phyloP scores from a whole-genome alignment of 2,329 filamentous ascomycete genomes.

The Penicillium vulpinum region DNA sequence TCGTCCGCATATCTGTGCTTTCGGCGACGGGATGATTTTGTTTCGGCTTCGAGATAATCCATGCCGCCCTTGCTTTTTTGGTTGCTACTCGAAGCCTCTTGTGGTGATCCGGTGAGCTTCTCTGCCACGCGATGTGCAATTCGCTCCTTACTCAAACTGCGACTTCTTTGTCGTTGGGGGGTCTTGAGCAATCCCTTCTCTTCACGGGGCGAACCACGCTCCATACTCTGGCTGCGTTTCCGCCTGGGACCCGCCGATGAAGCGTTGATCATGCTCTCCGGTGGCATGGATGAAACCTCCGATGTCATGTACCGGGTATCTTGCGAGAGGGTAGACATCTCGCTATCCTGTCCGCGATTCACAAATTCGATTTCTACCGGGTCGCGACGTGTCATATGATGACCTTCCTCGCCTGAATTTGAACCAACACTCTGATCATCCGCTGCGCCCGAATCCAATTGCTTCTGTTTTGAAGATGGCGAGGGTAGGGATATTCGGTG shows the following conservation, averaged over 20 bases:
- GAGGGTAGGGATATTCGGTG: conserved; percentile 64
- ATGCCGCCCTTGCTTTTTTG: conserved; percentile 46
- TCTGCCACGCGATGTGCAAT: conserved; percentile 69
- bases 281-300: conserved; percentile 80
- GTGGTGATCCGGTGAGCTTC: conserved; percentile 59
- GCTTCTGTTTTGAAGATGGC: conserved; percentile 39
- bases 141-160: conserved; percentile 66
- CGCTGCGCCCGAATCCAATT: conserved; percentile 36
- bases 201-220: conserved; percentile 39
- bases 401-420: conserved; percentile 76
- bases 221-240: conserved; percentile 53
- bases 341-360: conserved; percentile 61
- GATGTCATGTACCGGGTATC: conserved; percentile 70
- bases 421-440: conserved; percentile 70
- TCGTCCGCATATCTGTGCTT: conserved; percentile 55
- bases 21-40: conserved; percentile 49
- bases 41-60: conserved; percentile 46
- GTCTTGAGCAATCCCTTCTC: conserved; percentile 57
- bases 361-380: conserved; percentile 91
- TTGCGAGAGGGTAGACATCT: conserved; percentile 63
- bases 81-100: conserved; percentile 47
- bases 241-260: conserved; percentile 48
- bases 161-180: conserved; percentile 58
- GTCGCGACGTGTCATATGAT: conserved; percentile 63
- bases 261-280: conserved; percentile 67